Base-by-base conservation (phyloP, 2,329 filamentous ascomycete species). In the Colletotrichum aenigma region DNA sequence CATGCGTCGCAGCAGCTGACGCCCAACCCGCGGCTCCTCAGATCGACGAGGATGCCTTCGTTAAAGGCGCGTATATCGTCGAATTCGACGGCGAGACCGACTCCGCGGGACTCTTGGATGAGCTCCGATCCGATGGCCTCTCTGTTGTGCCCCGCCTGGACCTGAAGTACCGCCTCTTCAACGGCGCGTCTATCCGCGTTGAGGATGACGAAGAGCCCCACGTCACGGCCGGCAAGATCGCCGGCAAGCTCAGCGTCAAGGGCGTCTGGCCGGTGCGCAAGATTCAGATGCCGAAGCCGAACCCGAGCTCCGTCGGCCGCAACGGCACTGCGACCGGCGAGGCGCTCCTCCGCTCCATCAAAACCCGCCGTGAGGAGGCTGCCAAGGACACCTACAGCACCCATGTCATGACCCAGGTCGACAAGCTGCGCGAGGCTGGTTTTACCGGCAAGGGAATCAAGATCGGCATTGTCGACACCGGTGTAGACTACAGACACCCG, bases 401-500 rank as follows among this genome's bases (percentile, higher is more conserved):
- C 2, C 82, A 85, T 67, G 70, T 82, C 58, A 82, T 83, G 81
- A 81, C 81, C 10, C 82, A 84, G 61, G 83, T 86, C 12, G 83
- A 87, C 75, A 82, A 81, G 70, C 81, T 89, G n/a, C 85, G 85
- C 15, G 84, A 82, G 6, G 80, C 83, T 36, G 87, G 87, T 9
- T 81, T 86, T n/a, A 87, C 84, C 3, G 88, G 88, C 24, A 84
- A 86, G 55, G 87, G 88, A 2, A 79, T 87, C 34, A 84, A 83
- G 26, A 82, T 89, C 21, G 87, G 82, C 7, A 80, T 89, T 34
- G 81, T 88, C 60, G 85, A 88, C 74, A 80, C 78, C 1, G 80
- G 81, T 6, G 81, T 90, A 30, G 89, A 91, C 78, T 90, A 90
- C 78, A 83, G 79, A 10, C 88, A 89, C 74, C 88, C 88, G 15